Evolutionary conservation across 208 protist species (phyloP).

Genomic region (Wallacemonas sp.): DNA sequence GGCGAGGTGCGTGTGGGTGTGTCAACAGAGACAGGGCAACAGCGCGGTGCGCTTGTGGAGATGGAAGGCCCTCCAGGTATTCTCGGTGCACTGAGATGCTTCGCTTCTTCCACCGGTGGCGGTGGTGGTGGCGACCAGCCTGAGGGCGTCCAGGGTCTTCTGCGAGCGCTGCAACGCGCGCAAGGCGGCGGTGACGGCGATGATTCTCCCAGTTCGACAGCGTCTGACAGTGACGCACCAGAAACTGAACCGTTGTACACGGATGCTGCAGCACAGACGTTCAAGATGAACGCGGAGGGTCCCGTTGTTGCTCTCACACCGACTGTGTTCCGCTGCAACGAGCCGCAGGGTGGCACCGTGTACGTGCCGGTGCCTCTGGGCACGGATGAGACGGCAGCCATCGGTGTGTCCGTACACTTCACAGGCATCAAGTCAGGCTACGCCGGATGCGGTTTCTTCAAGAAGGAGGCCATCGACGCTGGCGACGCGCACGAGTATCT

Average conservation of each 20-base stretch:
- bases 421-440: not conserved
- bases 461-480: not conserved
- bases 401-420: not conserved
- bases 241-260: not conserved
- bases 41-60: too few species aligned
- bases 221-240: not conserved
- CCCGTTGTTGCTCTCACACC: not conserved
- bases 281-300: not conserved
- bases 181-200: too few species aligned
- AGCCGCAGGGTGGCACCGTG: not conserved
- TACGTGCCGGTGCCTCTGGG: not conserved
- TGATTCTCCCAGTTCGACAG: not conserved
- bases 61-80: too few species aligned
- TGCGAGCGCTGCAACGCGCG: too few species aligned
- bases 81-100: too few species aligned
- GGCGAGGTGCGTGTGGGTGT: too few species aligned
- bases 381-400: not conserved
- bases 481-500: not conserved
- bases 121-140: too few species aligned
- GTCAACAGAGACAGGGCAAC: too few species aligned
- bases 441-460: not conserved
- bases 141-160: not conserved
- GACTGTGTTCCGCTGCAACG: not conserved
- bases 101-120: too few species aligned
- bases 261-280: not conserved